phyloP scores from a whole-genome alignment of 352 stramenopile species.

The Phytopythium cucurbitacearum region DNA sequence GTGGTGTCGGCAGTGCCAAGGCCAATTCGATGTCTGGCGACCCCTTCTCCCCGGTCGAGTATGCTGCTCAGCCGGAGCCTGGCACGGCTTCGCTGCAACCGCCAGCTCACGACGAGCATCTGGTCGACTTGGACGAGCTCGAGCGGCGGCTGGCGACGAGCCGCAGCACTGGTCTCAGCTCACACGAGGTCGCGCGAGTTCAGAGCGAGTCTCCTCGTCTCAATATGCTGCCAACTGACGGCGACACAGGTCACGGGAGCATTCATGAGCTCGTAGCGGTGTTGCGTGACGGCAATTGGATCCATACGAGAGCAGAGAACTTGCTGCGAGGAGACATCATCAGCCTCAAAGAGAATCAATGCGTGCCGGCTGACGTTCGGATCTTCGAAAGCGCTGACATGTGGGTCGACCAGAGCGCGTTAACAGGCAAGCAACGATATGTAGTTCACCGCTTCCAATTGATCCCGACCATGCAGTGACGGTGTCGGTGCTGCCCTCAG shows the following conservation, averaged over 20 bases:
- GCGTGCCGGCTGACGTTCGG: constrained; percentile 45
- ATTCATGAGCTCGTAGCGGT: constrained; percentile 59
- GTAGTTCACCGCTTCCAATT: not conserved
- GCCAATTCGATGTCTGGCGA: too few relatives aligned
- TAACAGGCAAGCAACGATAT: constrained; percentile 12
- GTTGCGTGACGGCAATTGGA: constrained; percentile 45
- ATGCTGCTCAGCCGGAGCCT: too few relatives aligned
- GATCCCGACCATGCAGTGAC: not conserved
- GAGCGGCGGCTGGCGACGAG: constrained; percentile 37
- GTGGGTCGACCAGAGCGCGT: constrained; percentile 35
- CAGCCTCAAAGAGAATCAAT: constrained; percentile 41
- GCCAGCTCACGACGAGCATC: constrained; percentile 28
- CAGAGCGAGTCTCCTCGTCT: constrained; percentile 22
- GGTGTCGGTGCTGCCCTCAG: not conserved
- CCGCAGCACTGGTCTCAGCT: constrained; percentile 19
- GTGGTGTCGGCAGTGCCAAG: too few relatives aligned
- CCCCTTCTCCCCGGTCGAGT: too few relatives aligned
- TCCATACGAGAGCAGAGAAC: constrained; percentile 55
- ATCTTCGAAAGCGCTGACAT: constrained; percentile 45
- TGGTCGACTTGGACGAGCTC: constrained; percentile 39
- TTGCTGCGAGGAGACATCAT: constrained; percentile 43
- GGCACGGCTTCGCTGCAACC: too few relatives aligned
- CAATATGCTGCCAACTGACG: constrained; percentile 46
- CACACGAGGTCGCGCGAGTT: constrained; percentile 17
- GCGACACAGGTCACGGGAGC: constrained; percentile 32